A percentile compares a stretch with the other conserved stretches of the same genome.
These are phyloP conservation scores for Symbiodinium natans DNA, from an alignment of 73 alveolate genomes.

Conservation along the genomic window DNA sequence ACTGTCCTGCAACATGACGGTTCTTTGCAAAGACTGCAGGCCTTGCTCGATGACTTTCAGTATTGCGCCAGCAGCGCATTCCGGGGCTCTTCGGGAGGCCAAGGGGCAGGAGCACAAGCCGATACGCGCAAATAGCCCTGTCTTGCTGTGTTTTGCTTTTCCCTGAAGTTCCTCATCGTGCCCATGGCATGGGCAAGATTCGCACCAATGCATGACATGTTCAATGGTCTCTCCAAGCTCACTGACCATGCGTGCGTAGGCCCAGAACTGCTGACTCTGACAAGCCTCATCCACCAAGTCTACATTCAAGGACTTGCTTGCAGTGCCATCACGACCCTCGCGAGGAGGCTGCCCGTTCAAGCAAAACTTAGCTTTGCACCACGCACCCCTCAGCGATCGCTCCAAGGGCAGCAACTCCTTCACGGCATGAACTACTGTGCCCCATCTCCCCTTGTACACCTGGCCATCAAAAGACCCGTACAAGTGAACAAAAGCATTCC, in stretches of 20 bases:
- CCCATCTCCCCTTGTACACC: background rate
- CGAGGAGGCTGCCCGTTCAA: too few species aligned
- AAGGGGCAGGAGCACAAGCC: background rate
- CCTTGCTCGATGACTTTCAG: background rate
- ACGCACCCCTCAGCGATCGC: too few species aligned
- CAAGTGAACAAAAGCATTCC: background rate
- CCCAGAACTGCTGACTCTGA: background rate
- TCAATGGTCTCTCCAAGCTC: background rate
- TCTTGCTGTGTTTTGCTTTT: background rate
- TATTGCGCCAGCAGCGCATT: background rate
- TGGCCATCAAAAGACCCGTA: background rate
- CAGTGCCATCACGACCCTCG: too few species aligned
- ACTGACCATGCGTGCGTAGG: background rate
- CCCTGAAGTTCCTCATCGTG: background rate
- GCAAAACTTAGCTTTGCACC: too few species aligned
- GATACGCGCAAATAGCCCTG: background rate
- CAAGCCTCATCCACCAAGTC: background rate
- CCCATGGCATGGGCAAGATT: too few species aligned
- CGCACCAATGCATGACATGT: background rate
- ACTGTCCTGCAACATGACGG: background rate
- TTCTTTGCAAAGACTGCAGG: background rate
- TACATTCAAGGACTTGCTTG: too few species aligned
- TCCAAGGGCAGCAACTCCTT: background rate
- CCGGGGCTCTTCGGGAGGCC: background rate
- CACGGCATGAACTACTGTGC: background rate